Evolutionary conservation across 345 rosid genomes (phyloP), one percentile per base, ranked within the genome.

Genomic region (Bretschneidera sinensis): DNA sequence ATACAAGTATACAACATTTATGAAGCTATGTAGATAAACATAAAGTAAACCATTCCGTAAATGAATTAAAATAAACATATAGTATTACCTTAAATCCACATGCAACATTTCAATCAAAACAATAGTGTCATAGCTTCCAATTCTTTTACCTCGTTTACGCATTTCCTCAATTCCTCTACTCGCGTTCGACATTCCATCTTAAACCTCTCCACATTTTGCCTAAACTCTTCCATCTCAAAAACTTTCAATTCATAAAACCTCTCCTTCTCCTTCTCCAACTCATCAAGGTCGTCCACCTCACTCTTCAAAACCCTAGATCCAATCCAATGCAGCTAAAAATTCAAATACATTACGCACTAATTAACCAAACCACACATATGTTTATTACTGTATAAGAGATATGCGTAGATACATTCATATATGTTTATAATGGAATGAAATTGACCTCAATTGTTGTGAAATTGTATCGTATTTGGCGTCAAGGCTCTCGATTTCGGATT

Each of bases 221-320:
- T 74, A 22, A 87, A 87, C 21, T 34, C 79, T 19, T 74, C 65
- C 84, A 87, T 90, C 71, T 90, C 87, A 4, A 20, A 23, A 18
- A 58, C 43, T 66, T 75, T 85, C 49, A 43, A 43, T 14, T 57
- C 59, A 55, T 87, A 90, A 50, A 69, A 80, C 66, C 61, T 73
- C 16, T 85, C 80, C 72, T 74, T 80, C 63, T 82, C 90, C 70
- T 78, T 57, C 56, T 80, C 83, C 62, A 55, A 6, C 62, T 67
- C 79, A 69, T 78, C 85, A 55, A 82, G 68, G 72, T 85, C 90
- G 62, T 73, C 84, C 57, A 85, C 60, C 64, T 79, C 88, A 49
- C 70, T 59, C 69, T 74, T 87, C 68, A 87, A 68, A 18, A 7
- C 65, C 81, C 92, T 90, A 70, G 24, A 55, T 31, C 34, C 62